A percentile compares a stretch with the other conserved stretches of the same genome.
These are phyloP conservation scores for Cercophora scortea DNA, from an alignment of 495 filamentous ascomycete genomes.

Conservation along the genomic window DNA sequence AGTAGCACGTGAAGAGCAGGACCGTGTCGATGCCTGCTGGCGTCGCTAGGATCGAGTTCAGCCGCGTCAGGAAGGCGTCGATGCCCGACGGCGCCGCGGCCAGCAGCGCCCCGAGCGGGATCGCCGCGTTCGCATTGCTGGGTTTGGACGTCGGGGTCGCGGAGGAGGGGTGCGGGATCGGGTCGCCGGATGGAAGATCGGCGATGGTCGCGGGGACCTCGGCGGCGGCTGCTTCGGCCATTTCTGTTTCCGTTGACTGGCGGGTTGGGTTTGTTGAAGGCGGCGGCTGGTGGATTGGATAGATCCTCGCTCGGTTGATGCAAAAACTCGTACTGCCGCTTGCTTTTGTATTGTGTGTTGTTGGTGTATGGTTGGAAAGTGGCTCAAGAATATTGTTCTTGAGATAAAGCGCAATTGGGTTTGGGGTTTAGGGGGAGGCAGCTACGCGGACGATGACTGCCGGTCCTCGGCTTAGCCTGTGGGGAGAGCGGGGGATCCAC, in stretches of 20 bases:
- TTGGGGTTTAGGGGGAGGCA: too few relatives aligned
- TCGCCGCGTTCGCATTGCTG: slow-evolving; percentile 8
- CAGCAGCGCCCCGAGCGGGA: slow-evolving; percentile 16
- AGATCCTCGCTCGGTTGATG: too few relatives aligned
- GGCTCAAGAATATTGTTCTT: too few relatives aligned
- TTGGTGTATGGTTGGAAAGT: too few relatives aligned
- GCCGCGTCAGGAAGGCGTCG: slow-evolving; percentile 44
- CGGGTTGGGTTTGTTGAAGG: neutral
- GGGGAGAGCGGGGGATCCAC: too few relatives aligned
- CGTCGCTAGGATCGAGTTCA: slow-evolving; percentile 49
- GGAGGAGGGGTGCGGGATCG: slow-evolving; percentile 1
- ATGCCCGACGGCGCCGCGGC: slow-evolving; percentile 30
- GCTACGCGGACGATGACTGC: too few relatives aligned
- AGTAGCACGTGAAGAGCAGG: slow-evolving; percentile 59
- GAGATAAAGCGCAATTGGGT: too few relatives aligned
- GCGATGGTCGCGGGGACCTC: slow-evolving; percentile 5
- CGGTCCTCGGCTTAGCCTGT: too few relatives aligned
- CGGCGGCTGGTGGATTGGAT: neutral
- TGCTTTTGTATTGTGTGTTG: too few relatives aligned
- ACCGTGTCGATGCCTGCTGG: slow-evolving; percentile 54
- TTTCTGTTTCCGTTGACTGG: neutral
- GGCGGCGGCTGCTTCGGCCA: neutral
- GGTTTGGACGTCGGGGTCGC: slow-evolving; percentile 9
- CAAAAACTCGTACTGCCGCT: too few relatives aligned
- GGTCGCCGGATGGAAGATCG: slow-evolving; percentile 27